These are phyloP conservation scores for Cladophialophora immunda DNA, from an alignment of 2,329 filamentous ascomycete genomes.

Conservation along the genomic window DNA sequence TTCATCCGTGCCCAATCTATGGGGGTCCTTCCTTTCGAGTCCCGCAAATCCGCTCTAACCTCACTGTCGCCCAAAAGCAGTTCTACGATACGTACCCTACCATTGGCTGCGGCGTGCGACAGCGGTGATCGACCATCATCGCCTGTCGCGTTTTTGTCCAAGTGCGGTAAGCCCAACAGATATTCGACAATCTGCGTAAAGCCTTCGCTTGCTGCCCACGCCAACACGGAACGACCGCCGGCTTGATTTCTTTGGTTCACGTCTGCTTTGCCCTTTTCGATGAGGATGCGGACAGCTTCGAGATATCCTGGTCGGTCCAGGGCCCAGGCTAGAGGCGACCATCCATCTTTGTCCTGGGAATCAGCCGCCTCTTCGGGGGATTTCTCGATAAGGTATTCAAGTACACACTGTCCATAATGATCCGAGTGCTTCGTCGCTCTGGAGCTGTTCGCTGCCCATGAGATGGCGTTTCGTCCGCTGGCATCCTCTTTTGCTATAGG, in stretches of 20 bases:
- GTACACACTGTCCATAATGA: slow-evolving; percentile 20
- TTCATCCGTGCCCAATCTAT: slow-evolving; percentile 30
- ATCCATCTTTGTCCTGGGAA: slow-evolving; percentile 25
- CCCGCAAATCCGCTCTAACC: slow-evolving; percentile 14
- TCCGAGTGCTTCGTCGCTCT: slow-evolving; percentile 16
- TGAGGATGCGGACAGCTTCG: slow-evolving; percentile 20
- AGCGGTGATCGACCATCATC: slow-evolving; percentile 23
- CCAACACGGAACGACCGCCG: slow-evolving; percentile 23
- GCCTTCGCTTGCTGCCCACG: slow-evolving; percentile 25
- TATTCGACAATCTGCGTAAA: slow-evolving; percentile 26
- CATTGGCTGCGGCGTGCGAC: slow-evolving; percentile 28
- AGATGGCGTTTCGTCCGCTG: slow-evolving; percentile 29
- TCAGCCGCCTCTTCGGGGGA: slow-evolving; percentile 20
- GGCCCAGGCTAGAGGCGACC: slow-evolving; percentile 32
- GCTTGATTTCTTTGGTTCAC: slow-evolving; percentile 25
- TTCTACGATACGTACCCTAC: slow-evolving; percentile 21
- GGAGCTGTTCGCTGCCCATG: slow-evolving; percentile 26
- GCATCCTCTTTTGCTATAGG: slow-evolving; percentile 17
- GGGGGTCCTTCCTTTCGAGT: slow-evolving; percentile 21
- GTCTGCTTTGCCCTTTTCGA: slow-evolving; percentile 23
- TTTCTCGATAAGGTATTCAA: slow-evolving; percentile 25
- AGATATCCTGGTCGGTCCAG: slow-evolving; percentile 27
- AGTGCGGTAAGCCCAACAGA: slow-evolving; percentile 17
- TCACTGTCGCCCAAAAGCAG: slow-evolving; percentile 24
- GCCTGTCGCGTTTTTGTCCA: slow-evolving; percentile 25